phyloP scores from a whole-genome alignment of 1,284 basidiomycete genomes.

The Cutaneotrichosporon sp. region DNA sequence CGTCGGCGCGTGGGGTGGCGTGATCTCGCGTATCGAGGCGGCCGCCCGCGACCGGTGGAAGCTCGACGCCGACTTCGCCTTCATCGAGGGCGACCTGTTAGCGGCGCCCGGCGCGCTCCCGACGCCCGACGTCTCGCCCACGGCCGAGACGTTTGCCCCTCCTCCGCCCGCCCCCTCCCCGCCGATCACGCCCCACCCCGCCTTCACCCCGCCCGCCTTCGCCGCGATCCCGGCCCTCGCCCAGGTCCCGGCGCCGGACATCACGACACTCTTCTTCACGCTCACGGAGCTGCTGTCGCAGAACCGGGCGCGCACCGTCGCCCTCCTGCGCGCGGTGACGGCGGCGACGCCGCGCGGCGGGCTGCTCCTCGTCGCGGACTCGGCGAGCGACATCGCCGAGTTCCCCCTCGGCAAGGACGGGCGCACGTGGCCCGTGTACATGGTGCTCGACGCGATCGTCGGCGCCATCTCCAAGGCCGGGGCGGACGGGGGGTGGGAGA shows the following conservation, averaged over 20 bases:
- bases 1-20: constrained; percentile 46
- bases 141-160: background rate
- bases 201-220: constrained; percentile 2
- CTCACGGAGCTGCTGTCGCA: constrained; percentile 54
- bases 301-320: constrained; percentile 50
- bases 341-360: constrained; percentile 45
- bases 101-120: constrained; percentile 6
- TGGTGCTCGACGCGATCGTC: constrained; percentile 41
- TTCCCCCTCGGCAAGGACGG: constrained; percentile 41
- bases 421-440: constrained; percentile 47
- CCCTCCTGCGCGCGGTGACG: constrained; percentile 48
- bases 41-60: constrained; percentile 34
- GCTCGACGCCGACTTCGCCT: constrained; percentile 29
- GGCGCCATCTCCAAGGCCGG: constrained; percentile 24
- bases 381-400: constrained; percentile 50
- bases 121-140: background rate
- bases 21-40: constrained; percentile 35
- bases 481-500: constrained; percentile 35
- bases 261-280: constrained; percentile 56
- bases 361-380: constrained; percentile 53
- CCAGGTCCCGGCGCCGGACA: constrained; percentile 21
- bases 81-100: constrained; percentile 44
- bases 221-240: constrained; percentile 4
- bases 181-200: no score
- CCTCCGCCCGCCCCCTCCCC: no score